A percentile compares a stretch with the other conserved stretches of the same genome.
These are phyloP conservation scores for Aquilaria yunnanensis DNA, from an alignment of 345 rosid genomes.

Conservation along the genomic window DNA sequence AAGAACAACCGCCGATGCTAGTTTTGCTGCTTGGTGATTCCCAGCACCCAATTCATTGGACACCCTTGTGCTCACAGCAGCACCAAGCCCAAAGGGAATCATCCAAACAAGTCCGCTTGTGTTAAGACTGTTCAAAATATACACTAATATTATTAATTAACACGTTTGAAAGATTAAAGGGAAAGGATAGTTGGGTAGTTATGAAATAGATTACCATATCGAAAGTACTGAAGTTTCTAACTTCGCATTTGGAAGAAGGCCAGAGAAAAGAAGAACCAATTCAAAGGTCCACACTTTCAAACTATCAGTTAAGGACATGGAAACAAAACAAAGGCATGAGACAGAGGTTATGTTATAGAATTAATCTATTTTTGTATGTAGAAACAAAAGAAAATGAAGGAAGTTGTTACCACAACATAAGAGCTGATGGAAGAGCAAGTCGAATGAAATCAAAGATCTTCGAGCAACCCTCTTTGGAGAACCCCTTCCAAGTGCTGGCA, in stretches of 20 bases:
- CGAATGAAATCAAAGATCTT: slow-evolving; percentile 22
- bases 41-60: slow-evolving; percentile 55
- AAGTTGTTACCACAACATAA: slow-evolving; percentile 51
- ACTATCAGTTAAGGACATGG: slow-evolving; percentile 17
- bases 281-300: slow-evolving; percentile 57
- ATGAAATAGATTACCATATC: slow-evolving; percentile 30
- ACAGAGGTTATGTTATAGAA: neutral
- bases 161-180: neutral
- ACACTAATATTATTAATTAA: neutral
- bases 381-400: neutral
- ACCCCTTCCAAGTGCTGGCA: slow-evolving; percentile 3
- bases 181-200: neutral
- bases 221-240: slow-evolving; percentile 55
- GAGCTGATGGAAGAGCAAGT: slow-evolving; percentile 37
- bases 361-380: neutral
- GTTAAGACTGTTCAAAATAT: slow-evolving; percentile 31
- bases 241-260: slow-evolving; percentile 40
- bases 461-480: slow-evolving; percentile 12
- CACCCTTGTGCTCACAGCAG: slow-evolving; percentile 41
- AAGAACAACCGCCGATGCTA: slow-evolving; percentile 19
- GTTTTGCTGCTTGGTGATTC: slow-evolving; percentile 26
- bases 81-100: slow-evolving; percentile 39
- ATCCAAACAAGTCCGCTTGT: slow-evolving; percentile 28
- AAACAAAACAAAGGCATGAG: slow-evolving; percentile 2
- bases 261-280: slow-evolving; percentile 39